Evolutionary conservation across 345 rosid species (phyloP), one percentile per base, ranked within the genome.

Genomic region (Boechera retrofracta): DNA sequence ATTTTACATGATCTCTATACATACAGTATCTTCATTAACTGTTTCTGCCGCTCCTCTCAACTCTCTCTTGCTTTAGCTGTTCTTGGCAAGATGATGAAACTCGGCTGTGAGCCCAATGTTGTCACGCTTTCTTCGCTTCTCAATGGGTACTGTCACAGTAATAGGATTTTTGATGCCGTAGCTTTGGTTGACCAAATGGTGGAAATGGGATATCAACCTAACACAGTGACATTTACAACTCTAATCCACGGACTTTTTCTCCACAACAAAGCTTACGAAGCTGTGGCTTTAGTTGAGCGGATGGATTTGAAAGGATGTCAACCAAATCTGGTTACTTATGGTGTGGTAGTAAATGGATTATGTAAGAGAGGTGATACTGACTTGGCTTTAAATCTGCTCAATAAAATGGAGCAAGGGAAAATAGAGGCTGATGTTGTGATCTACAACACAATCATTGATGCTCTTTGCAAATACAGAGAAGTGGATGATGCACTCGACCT

Each of bases 131-230:
- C 0, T 0, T 16, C 16, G 16, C 16, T 16, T 16, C 16, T 16
- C 16, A 16, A 16, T 16, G 16, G 16, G 0, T 16, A 0, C 2
- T 57, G 74, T 10, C 53, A 15, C 6, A 1, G 29, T 0, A 42
- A 58, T 1, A 70, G 31, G 39, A 53, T 57, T 1, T 18, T n/a
- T 0, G 64, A 70, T 4, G 67, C 58, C 0, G 53, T 59, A 12
- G 5, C 15, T 58, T 1, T 72, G 35, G 15, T 72, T 33, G 67
- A 59, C 4, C 67, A 47, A 2, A 48, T 72, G 67, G 76, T 18
- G 36, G 33, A 35, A 7, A 11, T 21, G 60, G 71, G 71, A 0
- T 63, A 39, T 54, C 0, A 29, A 9, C 64, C 31, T 0, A 0
- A 55, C n/a, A 26, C 10, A 0, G 1, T 38, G 0, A 39, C 51